These are phyloP conservation scores for Ilex paraguariensis DNA, from an alignment of 305 asterid species.

Conservation along the genomic window DNA sequence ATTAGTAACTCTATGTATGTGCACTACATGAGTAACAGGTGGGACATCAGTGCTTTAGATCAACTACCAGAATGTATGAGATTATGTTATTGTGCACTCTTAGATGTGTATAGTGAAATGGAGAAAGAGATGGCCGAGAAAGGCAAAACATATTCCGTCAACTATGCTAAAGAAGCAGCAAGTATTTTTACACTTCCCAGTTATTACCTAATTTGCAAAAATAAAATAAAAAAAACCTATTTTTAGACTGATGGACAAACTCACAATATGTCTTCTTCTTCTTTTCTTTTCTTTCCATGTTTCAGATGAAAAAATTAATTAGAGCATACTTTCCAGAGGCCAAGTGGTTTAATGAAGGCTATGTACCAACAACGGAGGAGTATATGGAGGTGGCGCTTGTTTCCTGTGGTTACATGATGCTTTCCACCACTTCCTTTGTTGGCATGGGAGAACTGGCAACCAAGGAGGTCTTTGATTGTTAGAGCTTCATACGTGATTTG, in stretches of 20 bases:
- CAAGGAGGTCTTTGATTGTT: slow-evolving; percentile 19
- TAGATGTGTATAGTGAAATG: slow-evolving; percentile 22
- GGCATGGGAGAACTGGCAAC: slow-evolving; percentile 26
- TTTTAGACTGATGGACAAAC: no score
- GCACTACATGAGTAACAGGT: slow-evolving; percentile 5
- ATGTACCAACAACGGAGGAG: slow-evolving; percentile 34
- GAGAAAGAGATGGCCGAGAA: slow-evolving; percentile 21
- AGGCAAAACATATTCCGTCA: slow-evolving; percentile 14
- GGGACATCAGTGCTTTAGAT: slow-evolving; percentile 12
- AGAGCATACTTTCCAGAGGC: slow-evolving; percentile 31
- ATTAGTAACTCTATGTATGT: slow-evolving; percentile 14
- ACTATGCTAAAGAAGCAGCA: slow-evolving; percentile 34
- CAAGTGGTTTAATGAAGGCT: slow-evolving; percentile 23
- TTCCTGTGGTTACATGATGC: slow-evolving; percentile 19
- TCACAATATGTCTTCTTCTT: no score
- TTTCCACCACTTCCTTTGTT: slow-evolving; percentile 21
- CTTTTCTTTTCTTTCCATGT: not conserved
- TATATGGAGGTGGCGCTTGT: slow-evolving; percentile 30
- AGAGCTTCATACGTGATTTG: slow-evolving; percentile 18
- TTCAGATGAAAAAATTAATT: slow-evolving; percentile 35
- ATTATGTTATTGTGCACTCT: slow-evolving; percentile 10
- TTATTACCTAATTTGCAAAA: no score
- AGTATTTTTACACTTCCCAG: slow-evolving; percentile 9
- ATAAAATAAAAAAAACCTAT: no score
- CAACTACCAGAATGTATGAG: slow-evolving; percentile 24